Percentiles rank a stretch among this genome's conserved stretches.
Evolutionary conservation across 129 eudicot species (phyloP).

Genomic region (Calendula officinalis): DNA sequence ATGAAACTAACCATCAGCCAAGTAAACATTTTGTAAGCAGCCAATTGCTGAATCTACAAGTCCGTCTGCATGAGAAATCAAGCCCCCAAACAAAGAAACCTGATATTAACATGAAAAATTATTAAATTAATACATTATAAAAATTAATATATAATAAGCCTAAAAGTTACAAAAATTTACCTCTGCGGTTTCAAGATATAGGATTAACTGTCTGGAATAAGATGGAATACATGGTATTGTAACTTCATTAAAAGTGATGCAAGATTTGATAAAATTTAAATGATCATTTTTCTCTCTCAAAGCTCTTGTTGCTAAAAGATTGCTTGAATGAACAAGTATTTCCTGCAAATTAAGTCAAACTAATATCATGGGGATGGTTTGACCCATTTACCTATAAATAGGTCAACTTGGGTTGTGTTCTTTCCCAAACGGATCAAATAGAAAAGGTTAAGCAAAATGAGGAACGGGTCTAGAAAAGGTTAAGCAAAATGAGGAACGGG

Average conservation of each 20-base stretch:
- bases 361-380: conserved; percentile 14
- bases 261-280: conserved; percentile 60
- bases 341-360: conserved; percentile 51
- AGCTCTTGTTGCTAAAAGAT: conserved; percentile 59
- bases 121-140: background rate
- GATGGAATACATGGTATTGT: conserved; percentile 80
- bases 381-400: background rate
- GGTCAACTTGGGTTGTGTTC: background rate
- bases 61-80: conserved; percentile 76
- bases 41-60: conserved; percentile 65
- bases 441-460: background rate
- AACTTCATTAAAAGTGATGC: conserved; percentile 75
- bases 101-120: conserved; percentile 17
- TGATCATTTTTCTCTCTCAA: conserved; percentile 40
- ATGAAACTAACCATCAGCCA: conserved; percentile 54
- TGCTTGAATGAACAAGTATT: conserved; percentile 71
- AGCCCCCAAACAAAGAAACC: conserved; percentile 67
- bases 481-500: background rate
- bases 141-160: background rate
- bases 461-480: background rate
- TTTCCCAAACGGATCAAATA: background rate
- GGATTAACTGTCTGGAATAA: conserved; percentile 55
- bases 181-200: conserved; percentile 87
- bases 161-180: conserved; percentile 31
- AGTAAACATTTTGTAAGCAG: conserved; percentile 45